phyloP scores from a whole-genome alignment of 2,329 filamentous ascomycete species.

The Fusarium siculi region DNA sequence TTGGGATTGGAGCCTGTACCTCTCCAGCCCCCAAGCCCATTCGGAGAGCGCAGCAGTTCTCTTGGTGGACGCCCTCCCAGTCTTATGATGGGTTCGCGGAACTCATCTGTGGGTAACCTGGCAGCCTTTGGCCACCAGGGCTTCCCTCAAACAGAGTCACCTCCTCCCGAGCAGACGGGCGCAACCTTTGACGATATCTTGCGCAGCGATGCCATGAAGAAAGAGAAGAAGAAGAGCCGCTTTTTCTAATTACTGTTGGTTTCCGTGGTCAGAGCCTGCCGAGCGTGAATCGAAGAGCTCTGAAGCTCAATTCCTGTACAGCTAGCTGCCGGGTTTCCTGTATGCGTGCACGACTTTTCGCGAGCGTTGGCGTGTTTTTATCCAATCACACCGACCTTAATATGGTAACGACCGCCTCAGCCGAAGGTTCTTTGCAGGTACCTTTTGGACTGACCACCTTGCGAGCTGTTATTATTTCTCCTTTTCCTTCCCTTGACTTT shows the following conservation, averaged over 20 bases:
- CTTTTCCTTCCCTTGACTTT: slow-evolving; percentile 4
- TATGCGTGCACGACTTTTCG: slow-evolving; percentile 7
- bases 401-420: not conserved
- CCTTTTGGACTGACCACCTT: slow-evolving; percentile 17
- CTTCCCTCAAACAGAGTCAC: slow-evolving; percentile 32
- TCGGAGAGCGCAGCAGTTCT: slow-evolving; percentile 51
- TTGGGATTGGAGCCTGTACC: slow-evolving; percentile 57
- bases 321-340: not conserved
- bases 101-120: slow-evolving; percentile 51
- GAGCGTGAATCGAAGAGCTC: slow-evolving; percentile 3
- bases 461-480: slow-evolving; percentile 7
- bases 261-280: not conserved
- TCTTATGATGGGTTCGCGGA: slow-evolving; percentile 48
- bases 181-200: slow-evolving; percentile 63
- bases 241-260: slow-evolving; percentile 49
- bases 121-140: slow-evolving; percentile 38
- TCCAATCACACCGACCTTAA: slow-evolving; percentile 9
- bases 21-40: slow-evolving; percentile 49
- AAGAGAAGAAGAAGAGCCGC: slow-evolving; percentile 55
- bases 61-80: slow-evolving; percentile 48
- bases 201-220: slow-evolving; percentile 48
- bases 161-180: slow-evolving; percentile 44
- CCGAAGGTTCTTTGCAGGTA: slow-evolving; percentile 13
- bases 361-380: slow-evolving; percentile 6
- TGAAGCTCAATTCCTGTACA: slow-evolving; percentile 16